Percentiles rank a stretch among this genome's conserved stretches.
Conservation (phyloP, 1,284 basidiomycete species). For the Malassezia psittaci region DNA sequence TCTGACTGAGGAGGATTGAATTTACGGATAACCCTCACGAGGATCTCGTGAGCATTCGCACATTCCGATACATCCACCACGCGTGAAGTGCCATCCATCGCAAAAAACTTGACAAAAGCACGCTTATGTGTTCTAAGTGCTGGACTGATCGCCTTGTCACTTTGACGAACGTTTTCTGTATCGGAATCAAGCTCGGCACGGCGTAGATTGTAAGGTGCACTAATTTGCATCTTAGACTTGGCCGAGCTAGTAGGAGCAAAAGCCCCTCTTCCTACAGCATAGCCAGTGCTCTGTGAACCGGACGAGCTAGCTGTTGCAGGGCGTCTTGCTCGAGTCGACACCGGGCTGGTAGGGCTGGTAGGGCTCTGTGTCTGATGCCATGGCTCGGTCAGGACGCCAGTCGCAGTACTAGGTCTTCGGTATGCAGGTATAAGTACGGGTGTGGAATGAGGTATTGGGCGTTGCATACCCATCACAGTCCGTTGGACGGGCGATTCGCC, state of each 20-base stretch:
- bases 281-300: conserved; percentile 17
- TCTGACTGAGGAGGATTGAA: conserved; percentile 31
- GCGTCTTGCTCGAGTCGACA: background rate
- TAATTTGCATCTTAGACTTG: conserved; percentile 9
- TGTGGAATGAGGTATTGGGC: too few relatives aligned
- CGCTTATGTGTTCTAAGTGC: conserved; percentile 34
- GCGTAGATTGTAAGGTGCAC: conserved; percentile 17
- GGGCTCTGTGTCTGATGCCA: background rate
- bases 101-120: conserved; percentile 44
- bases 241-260: conserved; percentile 17
- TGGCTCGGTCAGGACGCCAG: conserved; percentile 17
- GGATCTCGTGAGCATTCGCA: conserved; percentile 36
- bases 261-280: conserved; percentile 33
- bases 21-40: conserved; percentile 42
- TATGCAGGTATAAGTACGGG: background rate
- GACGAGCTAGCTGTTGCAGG: background rate
- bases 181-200: conserved; percentile 8
- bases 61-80: conserved; percentile 42
- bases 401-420: conserved; percentile 30
- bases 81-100: conserved; percentile 37
- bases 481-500: background rate
- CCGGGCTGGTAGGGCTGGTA: background rate
- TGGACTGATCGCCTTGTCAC: background rate
- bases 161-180: background rate
- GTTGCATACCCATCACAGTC: too few relatives aligned